phyloP scores from a whole-genome alignment of 2,329 filamentous ascomycete species.

The Xylariales sp. region DNA sequence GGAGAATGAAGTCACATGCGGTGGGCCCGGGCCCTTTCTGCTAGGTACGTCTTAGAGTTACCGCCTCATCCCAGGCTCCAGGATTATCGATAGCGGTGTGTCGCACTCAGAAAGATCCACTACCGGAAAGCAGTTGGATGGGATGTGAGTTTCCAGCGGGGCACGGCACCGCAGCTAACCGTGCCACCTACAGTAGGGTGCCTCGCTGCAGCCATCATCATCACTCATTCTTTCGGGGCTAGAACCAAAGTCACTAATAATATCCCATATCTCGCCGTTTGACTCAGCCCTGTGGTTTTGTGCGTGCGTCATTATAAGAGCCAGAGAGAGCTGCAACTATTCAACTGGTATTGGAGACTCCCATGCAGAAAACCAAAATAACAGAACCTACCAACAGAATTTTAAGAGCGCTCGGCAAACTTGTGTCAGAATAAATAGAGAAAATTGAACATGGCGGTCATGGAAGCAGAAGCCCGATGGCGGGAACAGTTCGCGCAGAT shows the following conservation, averaged over 20 bases:
- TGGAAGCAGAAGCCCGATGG: slow-evolving; percentile 62
- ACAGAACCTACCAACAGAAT: too few relatives aligned
- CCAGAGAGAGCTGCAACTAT: not conserved
- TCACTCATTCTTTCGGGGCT: not conserved
- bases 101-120: too few relatives aligned
- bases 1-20: slow-evolving; percentile 7
- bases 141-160: not conserved
- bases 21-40: not conserved
- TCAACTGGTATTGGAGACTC: not conserved
- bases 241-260: too few relatives aligned
- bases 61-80: not conserved
- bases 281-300: slow-evolving; percentile 2
- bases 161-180: too few relatives aligned
- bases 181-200: not conserved
- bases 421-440: too few relatives aligned
- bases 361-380: too few relatives aligned
- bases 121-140: not conserved
- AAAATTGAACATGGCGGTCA: slow-evolving; percentile 12
- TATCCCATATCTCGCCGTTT: slow-evolving; percentile 3
- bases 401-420: too few relatives aligned
- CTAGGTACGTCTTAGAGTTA: not conserved
- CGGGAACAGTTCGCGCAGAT: slow-evolving; percentile 80
- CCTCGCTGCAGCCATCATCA: too few relatives aligned
- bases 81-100: slow-evolving; percentile 4
- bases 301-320: not conserved